Base-by-base conservation (phyloP, 2,329 filamentous ascomycete species). In the Beauveria caledonica region DNA sequence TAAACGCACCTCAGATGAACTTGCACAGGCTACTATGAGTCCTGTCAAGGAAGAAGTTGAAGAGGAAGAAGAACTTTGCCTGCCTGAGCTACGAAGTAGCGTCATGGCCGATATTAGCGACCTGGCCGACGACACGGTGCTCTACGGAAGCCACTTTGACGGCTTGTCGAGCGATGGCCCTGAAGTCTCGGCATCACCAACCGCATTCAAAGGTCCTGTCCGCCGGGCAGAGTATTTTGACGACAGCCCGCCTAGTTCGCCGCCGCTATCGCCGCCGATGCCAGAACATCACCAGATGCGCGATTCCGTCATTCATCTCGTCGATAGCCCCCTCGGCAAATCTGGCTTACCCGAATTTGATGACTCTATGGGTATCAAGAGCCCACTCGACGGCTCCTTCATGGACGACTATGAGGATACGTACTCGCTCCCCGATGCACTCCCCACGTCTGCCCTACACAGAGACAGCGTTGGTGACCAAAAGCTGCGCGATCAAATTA, bases 401-500 rank as follows among this genome's bases (percentile, higher is more conserved):
- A 64, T 74, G 5, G 77, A 80, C n/a, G 78, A 79, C 42, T 75
- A 76, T 25, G 79, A 82, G 11, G 74, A 76, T 51, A 72, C 72
- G 0, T 67, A 71, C 49, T 71, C 71, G 5, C 64, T 70, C 6
- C 69, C 70, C 0, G 73, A 74, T 25, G 60, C 65, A 4, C 61
- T 65, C 25, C 62, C 66, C 2, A 61, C 65, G 25, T 60, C 66
- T 3, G 65, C 66, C 33, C 62, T 67, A 19, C 68, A 68, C 17
- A 66, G 70, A 39, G 69, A 72, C 5, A 74, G 74, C 60, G 74
- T 73, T 57, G 75, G 80, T 0, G 85, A 88, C 64, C 86, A 90
- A 64, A 83, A 90, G 60, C 79, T 96, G 15, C 89, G 91, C 65
- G 84, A 86, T 63, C 90, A 92, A 69, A 92, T 96, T 53, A 88